Percentiles rank a stretch among this genome's conserved stretches.
Conservation (phyloP, 208 protist species). For the Zelonia costaricensis region DNA sequence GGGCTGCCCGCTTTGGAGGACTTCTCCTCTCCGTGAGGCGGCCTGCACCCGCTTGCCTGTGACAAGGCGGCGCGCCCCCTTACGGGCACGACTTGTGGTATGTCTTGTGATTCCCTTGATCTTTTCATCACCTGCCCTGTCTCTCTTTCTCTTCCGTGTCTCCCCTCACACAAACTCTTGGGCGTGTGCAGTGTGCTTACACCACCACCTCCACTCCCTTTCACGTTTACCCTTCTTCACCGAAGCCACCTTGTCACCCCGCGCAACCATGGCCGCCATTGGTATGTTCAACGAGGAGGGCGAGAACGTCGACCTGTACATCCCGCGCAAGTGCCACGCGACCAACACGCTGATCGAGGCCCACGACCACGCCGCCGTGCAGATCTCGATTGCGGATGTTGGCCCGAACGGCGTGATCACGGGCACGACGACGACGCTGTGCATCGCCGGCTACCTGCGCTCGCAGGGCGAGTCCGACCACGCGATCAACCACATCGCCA, state of each 20-base stretch:
- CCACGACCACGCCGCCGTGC: constrained; percentile 95
- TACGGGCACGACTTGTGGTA: not conserved
- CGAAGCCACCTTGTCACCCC: constrained; percentile 3
- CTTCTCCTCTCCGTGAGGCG: no score
- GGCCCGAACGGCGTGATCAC: constrained; percentile 90
- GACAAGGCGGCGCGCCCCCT: no score
- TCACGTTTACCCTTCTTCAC: not conserved
- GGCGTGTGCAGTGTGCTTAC: no score
- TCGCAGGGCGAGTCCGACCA: constrained; percentile 93
- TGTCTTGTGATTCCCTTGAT: not conserved
- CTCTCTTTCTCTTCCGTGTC: not conserved
- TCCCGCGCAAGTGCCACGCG: constrained; percentile 97
- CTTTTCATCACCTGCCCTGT: not conserved
- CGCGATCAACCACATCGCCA: constrained; percentile 94
- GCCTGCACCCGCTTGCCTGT: no score
- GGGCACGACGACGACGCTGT: constrained; percentile 92
- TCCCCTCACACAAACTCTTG: no score
- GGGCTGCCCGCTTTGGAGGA: no score
- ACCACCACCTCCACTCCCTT: not conserved
- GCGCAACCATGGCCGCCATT: constrained; percentile 76
- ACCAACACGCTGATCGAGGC: constrained; percentile 95
- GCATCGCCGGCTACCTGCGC: constrained; percentile 96
- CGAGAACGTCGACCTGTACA: constrained; percentile 95
- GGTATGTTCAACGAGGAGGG: constrained; percentile 93
- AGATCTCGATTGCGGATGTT: constrained; percentile 96